phyloP scores from a whole-genome alignment of 176 grass and related monocot species.

The Echinochloa phyllopogon region DNA sequence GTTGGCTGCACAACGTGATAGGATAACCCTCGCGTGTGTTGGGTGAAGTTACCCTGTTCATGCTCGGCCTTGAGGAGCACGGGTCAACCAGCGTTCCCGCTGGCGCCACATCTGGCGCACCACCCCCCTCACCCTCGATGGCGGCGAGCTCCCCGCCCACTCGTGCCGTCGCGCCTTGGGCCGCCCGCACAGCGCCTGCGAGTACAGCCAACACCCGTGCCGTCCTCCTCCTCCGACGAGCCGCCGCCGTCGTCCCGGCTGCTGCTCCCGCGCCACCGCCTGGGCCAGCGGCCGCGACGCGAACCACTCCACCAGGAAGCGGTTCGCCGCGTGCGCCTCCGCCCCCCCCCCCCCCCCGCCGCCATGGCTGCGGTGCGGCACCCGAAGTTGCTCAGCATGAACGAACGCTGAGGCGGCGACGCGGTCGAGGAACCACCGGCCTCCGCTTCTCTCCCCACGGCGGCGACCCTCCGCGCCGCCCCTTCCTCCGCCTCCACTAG shows the following conservation, averaged over 20 bases:
- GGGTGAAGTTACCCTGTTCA: too few species aligned
- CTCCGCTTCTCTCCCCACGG: too few species aligned
- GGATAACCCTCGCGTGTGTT: too few species aligned
- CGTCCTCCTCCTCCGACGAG: constrained; percentile 7
- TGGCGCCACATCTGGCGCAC: too few species aligned
- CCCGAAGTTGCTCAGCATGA: constrained; percentile 53
- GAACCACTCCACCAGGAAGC: constrained; percentile 84
- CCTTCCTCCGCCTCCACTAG: too few species aligned
- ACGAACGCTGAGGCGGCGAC: constrained; percentile 11
- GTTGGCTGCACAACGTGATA: too few species aligned
- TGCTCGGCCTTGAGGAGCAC: too few species aligned
- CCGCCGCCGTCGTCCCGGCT: neutral
- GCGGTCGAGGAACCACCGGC: too few species aligned
- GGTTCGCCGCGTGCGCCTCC: constrained; percentile 65
- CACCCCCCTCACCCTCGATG: too few species aligned
- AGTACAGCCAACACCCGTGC: constrained; percentile 52
- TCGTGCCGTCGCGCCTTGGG: constrained; percentile 70
- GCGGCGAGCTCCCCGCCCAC: too few species aligned
- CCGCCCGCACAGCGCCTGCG: constrained; percentile 63
- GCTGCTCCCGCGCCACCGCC: neutral
- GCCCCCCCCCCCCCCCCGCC: constrained; percentile 38
- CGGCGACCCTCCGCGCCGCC: too few species aligned
- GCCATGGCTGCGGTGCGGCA: constrained; percentile 43
- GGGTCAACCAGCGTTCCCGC: too few species aligned
- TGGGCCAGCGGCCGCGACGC: constrained; percentile 3